Base-by-base conservation (phyloP, 2,329 filamentous ascomycete species). In the Amauroascus niger region DNA sequence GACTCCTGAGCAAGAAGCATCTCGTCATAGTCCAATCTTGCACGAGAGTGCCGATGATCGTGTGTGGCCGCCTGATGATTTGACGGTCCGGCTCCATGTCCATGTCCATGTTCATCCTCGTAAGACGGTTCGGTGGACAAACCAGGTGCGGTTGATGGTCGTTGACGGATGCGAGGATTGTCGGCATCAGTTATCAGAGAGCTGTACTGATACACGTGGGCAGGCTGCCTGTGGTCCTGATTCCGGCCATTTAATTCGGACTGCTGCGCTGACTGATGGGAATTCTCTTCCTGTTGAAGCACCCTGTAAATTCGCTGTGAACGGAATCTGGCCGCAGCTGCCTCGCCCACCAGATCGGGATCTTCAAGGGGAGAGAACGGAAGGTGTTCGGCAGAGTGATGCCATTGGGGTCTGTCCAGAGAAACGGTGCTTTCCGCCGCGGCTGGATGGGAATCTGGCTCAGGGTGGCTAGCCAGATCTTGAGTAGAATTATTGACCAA, bases 261-360 rank as follows among this genome's bases (percentile, higher is more conserved):
- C 16, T 35, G 43, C 49, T 55, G 76, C 18, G 33, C 11, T 33
- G 49, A 33, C 32, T 52, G 40, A 8, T 49, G 16, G 20, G 33
- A 30, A 16, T 72, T 74, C 67, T 83, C 78, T 50, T 76, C 70
- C n/a, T 74, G 74, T 24, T 61, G 59, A 28, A 44, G 53, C 14
- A 50, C 54, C 26, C 83, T 56, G 57, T 70, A 71, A 6, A 70
- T 65, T 57, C 83, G 73, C 62, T 79, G 78, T n/a, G 70, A 68
- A 41, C 79, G 73, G 6, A 81, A 80, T 57, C 74, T 67, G 8
- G 74, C 71, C 1, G 83, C 83, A 2, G 82, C 83, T 49, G 76
- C 75, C 67, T 85, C 82, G 32, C 83, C 83, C 1, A 86, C 83
- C 8, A 86, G 70, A 54, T 82, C 76, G 0, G 82, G 83, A 59